A percentile compares a stretch with the other conserved stretches of the same genome.
Evolutionary conservation across 495 filamentous ascomycete genomes (phyloP).

Genomic region (Neurospora sp.): DNA sequence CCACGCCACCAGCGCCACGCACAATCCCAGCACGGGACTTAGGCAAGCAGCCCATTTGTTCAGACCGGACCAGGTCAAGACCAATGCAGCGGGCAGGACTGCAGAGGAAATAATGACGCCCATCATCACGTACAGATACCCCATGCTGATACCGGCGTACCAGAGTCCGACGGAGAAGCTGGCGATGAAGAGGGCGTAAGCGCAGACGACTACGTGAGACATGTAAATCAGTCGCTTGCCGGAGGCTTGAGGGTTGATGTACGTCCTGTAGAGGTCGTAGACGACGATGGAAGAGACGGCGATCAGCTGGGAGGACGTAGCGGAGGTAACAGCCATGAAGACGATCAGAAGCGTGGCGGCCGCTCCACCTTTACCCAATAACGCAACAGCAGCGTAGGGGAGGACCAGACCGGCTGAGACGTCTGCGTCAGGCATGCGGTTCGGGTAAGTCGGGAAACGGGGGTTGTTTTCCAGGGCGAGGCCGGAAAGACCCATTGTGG

Average conservation of each 20-base stretch:
- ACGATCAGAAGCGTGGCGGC: slow-evolving; percentile 74
- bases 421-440: slow-evolving; percentile 62
- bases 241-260: slow-evolving; percentile 51
- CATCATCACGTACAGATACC: slow-evolving; percentile 76
- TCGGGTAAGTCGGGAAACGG: slow-evolving; percentile 60
- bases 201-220: slow-evolving; percentile 65
- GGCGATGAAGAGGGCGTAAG: slow-evolving; percentile 76
- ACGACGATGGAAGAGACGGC: slow-evolving; percentile 89
- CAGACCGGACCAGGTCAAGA: slow-evolving; percentile 73
- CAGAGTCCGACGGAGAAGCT: slow-evolving; percentile 73
- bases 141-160: slow-evolving; percentile 50
- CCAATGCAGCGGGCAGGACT: slow-evolving; percentile 73
- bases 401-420: slow-evolving; percentile 82
- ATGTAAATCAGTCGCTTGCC: slow-evolving; percentile 79
- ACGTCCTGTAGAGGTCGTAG: slow-evolving; percentile 80
- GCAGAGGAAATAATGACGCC: slow-evolving; percentile 83
- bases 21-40: slow-evolving; percentile 68
- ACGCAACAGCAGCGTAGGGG: slow-evolving; percentile 79
- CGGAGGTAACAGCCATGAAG: slow-evolving; percentile 94
- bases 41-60: slow-evolving; percentile 70
- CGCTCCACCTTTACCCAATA: slow-evolving; percentile 82
- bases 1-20: slow-evolving; percentile 74
- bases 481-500: slow-evolving; percentile 86
- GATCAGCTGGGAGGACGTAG: slow-evolving; percentile 82
- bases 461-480: slow-evolving; percentile 72